Conservation (phyloP, 208 protist genomes). For the Entamoeba histolytica region DNA sequence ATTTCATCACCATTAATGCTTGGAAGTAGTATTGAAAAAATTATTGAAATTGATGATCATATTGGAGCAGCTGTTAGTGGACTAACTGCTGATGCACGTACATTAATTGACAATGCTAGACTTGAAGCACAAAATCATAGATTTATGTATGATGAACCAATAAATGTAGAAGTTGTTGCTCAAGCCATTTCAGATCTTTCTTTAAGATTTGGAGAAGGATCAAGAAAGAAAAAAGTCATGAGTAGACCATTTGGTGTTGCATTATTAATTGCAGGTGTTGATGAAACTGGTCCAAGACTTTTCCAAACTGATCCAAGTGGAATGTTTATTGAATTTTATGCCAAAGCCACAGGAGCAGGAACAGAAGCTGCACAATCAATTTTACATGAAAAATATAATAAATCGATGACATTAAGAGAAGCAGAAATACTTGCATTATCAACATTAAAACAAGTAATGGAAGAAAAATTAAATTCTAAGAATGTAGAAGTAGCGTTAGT, state of each 20-base stretch:
- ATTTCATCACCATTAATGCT: conserved; percentile 83
- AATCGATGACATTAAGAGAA: conserved; percentile 74
- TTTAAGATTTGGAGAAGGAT: conserved; percentile 75
- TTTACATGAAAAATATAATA: conserved; percentile 83
- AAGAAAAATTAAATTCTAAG: conserved; percentile 76
- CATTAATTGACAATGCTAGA: conserved; percentile 41
- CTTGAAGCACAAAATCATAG: conserved; percentile 92
- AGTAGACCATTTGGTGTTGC: conserved; percentile 17
- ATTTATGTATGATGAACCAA: conserved; percentile 94
- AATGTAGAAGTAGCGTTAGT: conserved; percentile 79
- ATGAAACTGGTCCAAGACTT: conserved; percentile 3
- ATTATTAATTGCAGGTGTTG: conserved; percentile 16
- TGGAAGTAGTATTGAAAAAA: conserved; percentile 78
- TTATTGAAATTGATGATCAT: conserved; percentile 82
- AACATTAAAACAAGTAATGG: conserved; percentile 94
- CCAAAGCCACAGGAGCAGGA: conserved; percentile 32
- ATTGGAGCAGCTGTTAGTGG: conserved; percentile 78
- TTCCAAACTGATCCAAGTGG: conserved; percentile 12
- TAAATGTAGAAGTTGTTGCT: conserved; percentile 74
- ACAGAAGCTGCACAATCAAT: conserved; percentile 84
- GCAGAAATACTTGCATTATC: conserved; percentile 71
- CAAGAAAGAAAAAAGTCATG: conserved; percentile 38
- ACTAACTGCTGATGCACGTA: conserved; percentile 86
- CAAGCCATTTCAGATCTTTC: conserved; percentile 83
- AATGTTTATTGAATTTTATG: not conserved